phyloP scores from a whole-genome alignment of 176 grass and related monocot genomes.

The Pontederia crassipes region DNA sequence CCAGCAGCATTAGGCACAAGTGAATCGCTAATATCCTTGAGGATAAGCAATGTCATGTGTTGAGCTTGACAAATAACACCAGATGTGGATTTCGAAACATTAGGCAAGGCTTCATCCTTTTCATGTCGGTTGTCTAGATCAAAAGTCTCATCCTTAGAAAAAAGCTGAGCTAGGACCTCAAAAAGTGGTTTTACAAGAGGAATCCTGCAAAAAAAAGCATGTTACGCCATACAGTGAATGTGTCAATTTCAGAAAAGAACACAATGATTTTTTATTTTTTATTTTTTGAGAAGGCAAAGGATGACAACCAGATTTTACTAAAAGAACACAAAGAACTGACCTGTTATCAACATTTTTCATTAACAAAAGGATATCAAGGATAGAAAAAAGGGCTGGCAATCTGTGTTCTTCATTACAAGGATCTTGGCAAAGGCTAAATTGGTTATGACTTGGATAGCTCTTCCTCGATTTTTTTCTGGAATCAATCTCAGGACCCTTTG shows the following conservation, averaged over 20 bases:
- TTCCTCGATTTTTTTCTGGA: constrained; percentile 43
- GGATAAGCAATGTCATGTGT: constrained; percentile 54
- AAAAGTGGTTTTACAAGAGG: constrained; percentile 64
- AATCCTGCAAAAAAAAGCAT: constrained; percentile 27
- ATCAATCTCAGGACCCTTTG: constrained; percentile 19
- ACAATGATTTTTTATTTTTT: too few relatives aligned
- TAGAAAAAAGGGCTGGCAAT: constrained; percentile 46
- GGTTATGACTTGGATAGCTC: constrained; percentile 22
- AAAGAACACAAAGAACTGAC: constrained; percentile 14
- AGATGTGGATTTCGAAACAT: constrained; percentile 24
- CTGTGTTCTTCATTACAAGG: constrained; percentile 17
- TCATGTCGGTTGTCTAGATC: constrained; percentile 29
- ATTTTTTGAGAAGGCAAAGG: too few relatives aligned
- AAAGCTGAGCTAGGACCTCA: constrained; percentile 55
- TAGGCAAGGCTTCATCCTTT: constrained; percentile 28
- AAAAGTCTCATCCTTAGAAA: constrained; percentile 42
- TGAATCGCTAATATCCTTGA: constrained; percentile 88
- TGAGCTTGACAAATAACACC: constrained; percentile 51
- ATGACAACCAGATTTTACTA: too few relatives aligned
- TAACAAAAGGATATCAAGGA: constrained; percentile 71
- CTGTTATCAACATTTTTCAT: constrained; percentile 81
- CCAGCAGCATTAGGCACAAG: constrained; percentile 30
- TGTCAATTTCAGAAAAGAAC: background rate
- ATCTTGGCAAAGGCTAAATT: constrained; percentile 32
- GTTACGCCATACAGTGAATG: constrained; percentile 6